Percentiles rank a stretch among this genome's conserved stretches.
phyloP scores from a whole-genome alignment of 768 basidiomycete species.

The Hemileccinum impolitum region DNA sequence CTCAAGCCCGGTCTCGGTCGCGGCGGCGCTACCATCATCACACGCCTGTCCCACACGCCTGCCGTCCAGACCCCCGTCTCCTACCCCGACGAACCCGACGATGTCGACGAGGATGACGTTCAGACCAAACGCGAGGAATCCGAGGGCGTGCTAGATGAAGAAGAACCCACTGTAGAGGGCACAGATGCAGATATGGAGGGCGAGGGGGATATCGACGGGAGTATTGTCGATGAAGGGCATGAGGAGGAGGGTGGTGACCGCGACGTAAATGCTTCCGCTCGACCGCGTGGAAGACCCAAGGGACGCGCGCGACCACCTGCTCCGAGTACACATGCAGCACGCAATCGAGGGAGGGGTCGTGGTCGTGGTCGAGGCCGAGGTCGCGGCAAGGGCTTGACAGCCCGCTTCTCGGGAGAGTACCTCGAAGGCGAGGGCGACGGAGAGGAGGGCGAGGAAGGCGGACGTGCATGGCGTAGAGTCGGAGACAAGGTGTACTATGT shows the following conservation, averaged over 20 bases:
- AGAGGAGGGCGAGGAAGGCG: slow-evolving; percentile 39
- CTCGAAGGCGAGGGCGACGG: slow-evolving; percentile 38
- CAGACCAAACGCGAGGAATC: slow-evolving; percentile 31
- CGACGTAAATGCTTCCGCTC: slow-evolving; percentile 29
- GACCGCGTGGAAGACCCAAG: slow-evolving; percentile 38
- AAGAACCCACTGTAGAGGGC: slow-evolving; percentile 29
- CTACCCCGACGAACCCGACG: slow-evolving; percentile 21
- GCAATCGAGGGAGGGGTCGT: slow-evolving; percentile 34
- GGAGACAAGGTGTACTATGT: slow-evolving; percentile 74
- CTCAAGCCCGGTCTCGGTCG: slow-evolving; percentile 37
- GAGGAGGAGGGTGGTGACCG: slow-evolving; percentile 35
- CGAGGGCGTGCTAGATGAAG: slow-evolving; percentile 28
- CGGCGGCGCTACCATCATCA: slow-evolving; percentile 24
- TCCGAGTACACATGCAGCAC: slow-evolving; percentile 28
- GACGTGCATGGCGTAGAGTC: slow-evolving; percentile 71
- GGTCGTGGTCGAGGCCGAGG: slow-evolving; percentile 43
- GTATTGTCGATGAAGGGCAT: slow-evolving; percentile 28
- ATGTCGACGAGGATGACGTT: slow-evolving; percentile 24
- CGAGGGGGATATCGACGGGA: slow-evolving; percentile 31
- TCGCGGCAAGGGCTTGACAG: slow-evolving; percentile 31
- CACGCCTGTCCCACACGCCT: slow-evolving; percentile 25
- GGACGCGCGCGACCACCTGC: slow-evolving; percentile 35
- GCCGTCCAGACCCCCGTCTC: slow-evolving; percentile 11
- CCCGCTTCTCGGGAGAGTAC: slow-evolving; percentile 30
- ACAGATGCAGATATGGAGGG: slow-evolving; percentile 26